Evolutionary conservation across 2,329 filamentous ascomycete species (phyloP), one percentile per base, ranked within the genome.

Genomic region (Colletotrichum caudatum): DNA sequence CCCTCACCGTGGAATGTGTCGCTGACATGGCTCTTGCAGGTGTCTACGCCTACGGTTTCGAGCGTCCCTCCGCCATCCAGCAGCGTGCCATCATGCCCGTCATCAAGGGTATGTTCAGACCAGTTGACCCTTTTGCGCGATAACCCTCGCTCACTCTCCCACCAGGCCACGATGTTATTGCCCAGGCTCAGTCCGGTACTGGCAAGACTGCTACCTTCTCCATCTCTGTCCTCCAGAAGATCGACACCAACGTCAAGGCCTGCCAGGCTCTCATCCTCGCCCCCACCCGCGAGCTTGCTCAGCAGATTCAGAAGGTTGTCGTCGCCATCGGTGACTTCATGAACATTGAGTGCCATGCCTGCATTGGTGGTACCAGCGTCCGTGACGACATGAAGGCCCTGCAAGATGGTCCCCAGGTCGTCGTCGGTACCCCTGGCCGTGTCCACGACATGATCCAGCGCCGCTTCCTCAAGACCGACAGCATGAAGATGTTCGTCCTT

Each of bases 171-270:
- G 96, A 99, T 91, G 96, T 99, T 81, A 99, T 99, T 84, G 96
- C 97, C 76, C 96, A 99, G 90, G 96, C 96, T 80, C 96, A 99
- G 90, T 99, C 96, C 79, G 96, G 96, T 90, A 99, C 96, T 84
- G 96, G 96, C 88, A 99, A 99, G 91, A 99, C 96, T 78, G 96
- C 96, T 78, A 99, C 96, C 78, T 99, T 99, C 92, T 98, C 96
- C 80, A 97, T 99, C 87, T 97, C 95, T 80, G 94, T 96, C 79
- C 93, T 99, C 77, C 96, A 99, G 90, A 98, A 98, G 91, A 93
- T 99, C 85, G 96, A 99, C 87, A 90, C 93, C 82, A 92, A 90
- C 84, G 84, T 98, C 83, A 98, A 98, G 92, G 91, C 93, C 81
- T 97, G 94, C 90, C 96, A 99, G 92, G 97, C 96, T 76, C 90